Conservation (phyloP, 768 basidiomycete species). For the Tephrocybe sp. region DNA sequence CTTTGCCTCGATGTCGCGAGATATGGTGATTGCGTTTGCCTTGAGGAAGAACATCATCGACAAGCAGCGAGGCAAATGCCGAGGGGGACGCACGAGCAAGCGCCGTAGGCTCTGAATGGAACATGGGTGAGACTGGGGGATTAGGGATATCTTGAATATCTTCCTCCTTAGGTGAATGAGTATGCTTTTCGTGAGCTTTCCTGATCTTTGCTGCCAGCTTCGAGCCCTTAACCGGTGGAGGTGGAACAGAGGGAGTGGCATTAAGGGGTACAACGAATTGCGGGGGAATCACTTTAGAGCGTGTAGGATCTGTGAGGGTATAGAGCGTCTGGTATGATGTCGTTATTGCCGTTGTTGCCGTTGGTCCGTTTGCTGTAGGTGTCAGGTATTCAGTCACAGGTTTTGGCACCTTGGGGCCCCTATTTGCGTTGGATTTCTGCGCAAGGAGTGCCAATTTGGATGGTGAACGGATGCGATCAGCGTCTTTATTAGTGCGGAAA, state of each 20-base stretch:
- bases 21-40: slow-evolving; percentile 28
- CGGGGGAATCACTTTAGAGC: slow-evolving; percentile 36
- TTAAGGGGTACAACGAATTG: slow-evolving; percentile 44
- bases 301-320: slow-evolving; percentile 55
- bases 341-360: slow-evolving; percentile 83
- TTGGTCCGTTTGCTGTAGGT: slow-evolving; percentile 77
- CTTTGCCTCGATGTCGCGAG: slow-evolving; percentile 29
- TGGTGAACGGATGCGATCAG: slow-evolving; percentile 35
- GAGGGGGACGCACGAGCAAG: slow-evolving; percentile 74
- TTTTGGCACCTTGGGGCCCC: slow-evolving; percentile 47
- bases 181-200: slow-evolving; percentile 49
- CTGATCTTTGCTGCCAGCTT: slow-evolving; percentile 77
- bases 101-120: slow-evolving; percentile 46
- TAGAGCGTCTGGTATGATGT: slow-evolving; percentile 74
- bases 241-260: slow-evolving; percentile 23
- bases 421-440: slow-evolving; percentile 44
- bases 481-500: slow-evolving; percentile 26
- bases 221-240: slow-evolving; percentile 48
- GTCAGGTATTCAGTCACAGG: slow-evolving; percentile 66
- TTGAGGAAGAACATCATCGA: slow-evolving; percentile 50
- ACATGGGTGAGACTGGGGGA: slow-evolving; percentile 50
- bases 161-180: slow-evolving; percentile 34
- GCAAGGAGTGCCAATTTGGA: slow-evolving; percentile 78
- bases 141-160: slow-evolving; percentile 32
- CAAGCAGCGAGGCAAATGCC: slow-evolving; percentile 69